These are phyloP conservation scores for Colletotrichum limetticola DNA, from an alignment of 2,329 filamentous ascomycete genomes.

Conservation along the genomic window DNA sequence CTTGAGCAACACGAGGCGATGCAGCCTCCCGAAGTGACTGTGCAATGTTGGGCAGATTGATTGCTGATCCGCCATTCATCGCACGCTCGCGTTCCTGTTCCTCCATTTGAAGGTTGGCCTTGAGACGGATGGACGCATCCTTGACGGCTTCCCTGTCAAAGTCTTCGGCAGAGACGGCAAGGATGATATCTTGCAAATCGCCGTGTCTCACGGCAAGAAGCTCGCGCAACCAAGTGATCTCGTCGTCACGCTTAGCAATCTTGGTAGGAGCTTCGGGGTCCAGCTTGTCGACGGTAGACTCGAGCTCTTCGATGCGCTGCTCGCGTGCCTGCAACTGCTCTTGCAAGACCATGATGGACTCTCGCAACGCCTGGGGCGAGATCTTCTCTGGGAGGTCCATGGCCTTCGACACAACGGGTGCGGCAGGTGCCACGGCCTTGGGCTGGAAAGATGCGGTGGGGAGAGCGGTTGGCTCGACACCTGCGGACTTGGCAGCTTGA, in stretches of 20 bases:
- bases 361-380: constrained; percentile 91
- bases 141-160: constrained; percentile 85
- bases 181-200: constrained; percentile 92
- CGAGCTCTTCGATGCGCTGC: constrained; percentile 86
- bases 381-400: constrained; percentile 81
- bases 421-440: constrained; percentile 50
- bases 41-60: constrained; percentile 79
- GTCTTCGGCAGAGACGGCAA: constrained; percentile 76
- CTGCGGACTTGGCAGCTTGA: constrained; percentile 74
- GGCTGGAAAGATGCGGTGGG: constrained; percentile 44
- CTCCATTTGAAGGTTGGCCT: constrained; percentile 97
- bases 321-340: constrained; percentile 97
- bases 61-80: constrained; percentile 74
- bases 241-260: constrained; percentile 90
- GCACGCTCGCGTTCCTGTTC: constrained; percentile 93
- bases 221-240: constrained; percentile 95
- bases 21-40: constrained; percentile 80
- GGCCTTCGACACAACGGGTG: constrained; percentile 52
- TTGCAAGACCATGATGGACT: constrained; percentile 95
- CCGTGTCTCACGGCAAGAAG: constrained; percentile 89
- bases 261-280: constrained; percentile 84
- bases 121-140: constrained; percentile 91
- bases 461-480: constrained; percentile 48
- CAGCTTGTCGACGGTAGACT: constrained; percentile 73
- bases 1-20: constrained; percentile 85